Conservation (phyloP, 164 flowering plant genomes). For the Sextonia rubra region DNA sequence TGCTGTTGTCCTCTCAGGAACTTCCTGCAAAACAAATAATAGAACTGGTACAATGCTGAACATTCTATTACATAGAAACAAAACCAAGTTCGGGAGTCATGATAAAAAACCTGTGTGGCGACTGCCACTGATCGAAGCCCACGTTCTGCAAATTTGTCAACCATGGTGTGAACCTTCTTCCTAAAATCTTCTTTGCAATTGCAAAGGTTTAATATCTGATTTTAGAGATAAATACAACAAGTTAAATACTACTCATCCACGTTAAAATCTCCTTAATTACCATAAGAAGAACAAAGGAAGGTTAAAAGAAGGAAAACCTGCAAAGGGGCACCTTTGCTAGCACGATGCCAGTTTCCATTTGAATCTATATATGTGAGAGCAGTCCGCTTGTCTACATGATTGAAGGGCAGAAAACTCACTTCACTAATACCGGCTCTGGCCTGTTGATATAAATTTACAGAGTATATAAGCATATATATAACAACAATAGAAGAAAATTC, state of each 20-base stretch:
- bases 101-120: conserved; percentile 23
- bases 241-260: neutral
- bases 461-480: too few species aligned
- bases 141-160: conserved; percentile 35
- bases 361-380: conserved; percentile 35
- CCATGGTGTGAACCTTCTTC: conserved; percentile 27
- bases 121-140: conserved; percentile 37
- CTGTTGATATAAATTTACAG: neutral
- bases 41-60: neutral
- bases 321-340: conserved; percentile 40
- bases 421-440: conserved; percentile 36
- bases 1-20: conserved; percentile 30
- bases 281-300: neutral
- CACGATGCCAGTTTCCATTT: conserved; percentile 36
- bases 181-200: conserved; percentile 29
- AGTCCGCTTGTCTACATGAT: conserved; percentile 40
- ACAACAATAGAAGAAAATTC: neutral
- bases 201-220: conserved; percentile 30
- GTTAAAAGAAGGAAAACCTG: conserved; percentile 16
- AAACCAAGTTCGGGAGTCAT: neutral
- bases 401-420: conserved; percentile 36
- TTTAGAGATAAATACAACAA: neutral
- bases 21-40: conserved; percentile 20
- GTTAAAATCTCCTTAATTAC: neutral
- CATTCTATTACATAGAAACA: neutral